Conservation (phyloP, 495 filamentous ascomycete species). For the Lasiosphaeris hirsuta region DNA sequence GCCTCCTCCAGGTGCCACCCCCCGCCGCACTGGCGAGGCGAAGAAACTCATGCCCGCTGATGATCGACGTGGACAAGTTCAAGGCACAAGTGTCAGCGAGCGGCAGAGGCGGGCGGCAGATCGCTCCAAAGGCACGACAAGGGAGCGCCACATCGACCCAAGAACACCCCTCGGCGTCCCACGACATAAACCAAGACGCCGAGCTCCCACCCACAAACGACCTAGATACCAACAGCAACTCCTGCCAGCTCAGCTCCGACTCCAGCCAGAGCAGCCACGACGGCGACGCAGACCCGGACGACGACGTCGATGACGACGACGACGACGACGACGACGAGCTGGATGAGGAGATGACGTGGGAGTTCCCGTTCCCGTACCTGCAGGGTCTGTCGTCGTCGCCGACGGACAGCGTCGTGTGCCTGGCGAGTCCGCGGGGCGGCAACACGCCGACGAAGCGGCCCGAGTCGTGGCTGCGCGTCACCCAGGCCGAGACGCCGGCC, state of each 20-base stretch:
- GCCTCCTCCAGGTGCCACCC: too few relatives aligned
- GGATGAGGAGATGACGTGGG: constrained; percentile 13
- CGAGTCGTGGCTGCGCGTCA: not conserved
- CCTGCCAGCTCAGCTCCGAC: too few relatives aligned
- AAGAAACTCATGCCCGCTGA: too few relatives aligned
- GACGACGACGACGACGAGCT: not conserved
- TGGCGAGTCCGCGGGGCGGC: constrained; percentile 1
- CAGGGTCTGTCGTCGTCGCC: constrained; percentile 4
- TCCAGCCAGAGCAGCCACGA: not conserved
- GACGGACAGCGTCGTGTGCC: constrained; percentile 1
- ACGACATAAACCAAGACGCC: not conserved
- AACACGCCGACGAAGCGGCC: not conserved
- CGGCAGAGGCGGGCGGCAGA: too few relatives aligned
- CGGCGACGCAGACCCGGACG: not conserved
- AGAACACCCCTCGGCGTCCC: too few relatives aligned
- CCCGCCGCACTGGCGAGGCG: too few relatives aligned
- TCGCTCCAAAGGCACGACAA: too few relatives aligned
- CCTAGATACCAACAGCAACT: not conserved
- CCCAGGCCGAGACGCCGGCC: not conserved
- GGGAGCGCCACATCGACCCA: too few relatives aligned
- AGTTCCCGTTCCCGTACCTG: constrained; percentile 9
- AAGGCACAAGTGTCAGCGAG: too few relatives aligned
- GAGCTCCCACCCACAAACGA: not conserved
- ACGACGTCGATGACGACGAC: not conserved
- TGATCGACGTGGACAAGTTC: too few relatives aligned